These are phyloP conservation scores for Sherardia arvensis DNA, from an alignment of 257 asterid species.

Conservation along the genomic window DNA sequence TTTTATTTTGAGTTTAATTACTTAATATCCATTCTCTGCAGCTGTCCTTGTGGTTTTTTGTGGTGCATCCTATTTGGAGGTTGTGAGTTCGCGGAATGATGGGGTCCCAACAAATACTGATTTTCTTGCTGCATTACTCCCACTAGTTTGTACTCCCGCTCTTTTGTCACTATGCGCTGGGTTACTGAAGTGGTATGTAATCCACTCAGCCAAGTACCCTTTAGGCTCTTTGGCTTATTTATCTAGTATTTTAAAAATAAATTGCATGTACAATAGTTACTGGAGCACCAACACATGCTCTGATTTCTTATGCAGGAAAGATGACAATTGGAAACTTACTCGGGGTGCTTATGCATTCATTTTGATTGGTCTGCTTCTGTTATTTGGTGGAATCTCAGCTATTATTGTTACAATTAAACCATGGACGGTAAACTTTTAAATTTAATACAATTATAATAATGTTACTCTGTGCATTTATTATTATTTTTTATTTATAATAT, in stretches of 20 bases:
- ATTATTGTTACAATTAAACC: constrained; percentile 64
- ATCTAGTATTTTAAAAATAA: neutral
- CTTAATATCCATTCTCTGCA: constrained; percentile 21
- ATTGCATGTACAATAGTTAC: constrained; percentile 12
- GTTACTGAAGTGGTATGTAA: constrained; percentile 80
- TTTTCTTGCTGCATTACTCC: constrained; percentile 93
- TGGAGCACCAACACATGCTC: constrained; percentile 3
- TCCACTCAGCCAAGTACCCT: constrained; percentile 8
- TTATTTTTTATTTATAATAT: neutral
- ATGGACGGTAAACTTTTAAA: constrained; percentile 59
- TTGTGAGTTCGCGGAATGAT: constrained; percentile 68
- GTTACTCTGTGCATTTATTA: constrained; percentile 10
- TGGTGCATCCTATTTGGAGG: constrained; percentile 74
- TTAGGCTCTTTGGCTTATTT: constrained; percentile 12
- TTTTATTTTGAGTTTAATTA: constrained; percentile 2
- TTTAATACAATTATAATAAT: constrained; percentile 6
- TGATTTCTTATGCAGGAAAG: constrained; percentile 64
- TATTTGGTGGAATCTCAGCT: constrained; percentile 87
- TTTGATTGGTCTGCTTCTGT: constrained; percentile 64
- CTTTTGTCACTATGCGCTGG: constrained; percentile 73
- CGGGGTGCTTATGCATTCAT: constrained; percentile 81
- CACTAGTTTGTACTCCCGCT: constrained; percentile 92
- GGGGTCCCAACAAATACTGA: constrained; percentile 79
- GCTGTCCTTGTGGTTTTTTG: constrained; percentile 89
- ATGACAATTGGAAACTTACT: constrained; percentile 90